A percentile compares a stretch with the other conserved stretches of the same genome.
Conservation (phyloP, 1,284 basidiomycete species). For the Tetrapyrgos nigripes region DNA sequence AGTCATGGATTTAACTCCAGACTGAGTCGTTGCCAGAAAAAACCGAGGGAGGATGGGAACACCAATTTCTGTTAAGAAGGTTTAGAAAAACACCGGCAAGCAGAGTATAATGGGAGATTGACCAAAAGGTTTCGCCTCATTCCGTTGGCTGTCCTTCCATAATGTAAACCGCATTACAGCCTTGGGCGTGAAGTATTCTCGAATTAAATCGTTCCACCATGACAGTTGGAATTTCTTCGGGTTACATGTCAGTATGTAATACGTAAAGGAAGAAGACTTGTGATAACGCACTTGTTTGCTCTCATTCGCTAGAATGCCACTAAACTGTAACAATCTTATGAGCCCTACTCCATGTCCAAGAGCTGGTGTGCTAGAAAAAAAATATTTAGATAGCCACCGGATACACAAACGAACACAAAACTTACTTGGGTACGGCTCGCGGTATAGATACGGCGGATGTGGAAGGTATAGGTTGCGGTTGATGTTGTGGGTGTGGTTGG, state of each 20-base stretch:
- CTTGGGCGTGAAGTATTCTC: constrained; percentile 68
- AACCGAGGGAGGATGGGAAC: constrained; percentile 80
- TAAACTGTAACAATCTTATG: constrained; percentile 67
- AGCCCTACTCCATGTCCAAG: constrained; percentile 67
- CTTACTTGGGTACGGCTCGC: no score
- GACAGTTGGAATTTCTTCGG: constrained; percentile 64
- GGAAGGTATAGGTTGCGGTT: no score
- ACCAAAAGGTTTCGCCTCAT: constrained; percentile 84
- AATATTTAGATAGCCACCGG: constrained; percentile 1
- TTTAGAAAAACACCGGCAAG: not conserved
- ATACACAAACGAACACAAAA: not conserved
- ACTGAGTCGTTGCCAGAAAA: constrained; percentile 80
- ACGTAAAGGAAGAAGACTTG: no score
- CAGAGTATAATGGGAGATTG: not conserved
- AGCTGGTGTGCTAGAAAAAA: constrained; percentile 12
- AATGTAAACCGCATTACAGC: constrained; percentile 76
- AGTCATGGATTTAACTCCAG: constrained; percentile 80
- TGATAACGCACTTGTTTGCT: constrained; percentile 48
- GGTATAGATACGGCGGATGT: no score
- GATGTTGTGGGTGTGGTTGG: no score
- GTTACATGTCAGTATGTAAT: no score
- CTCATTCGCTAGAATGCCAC: constrained; percentile 62
- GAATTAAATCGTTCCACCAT: constrained; percentile 69
- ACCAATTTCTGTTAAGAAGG: constrained; percentile 64
- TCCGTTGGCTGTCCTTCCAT: constrained; percentile 79